Evolutionary conservation across 1,284 basidiomycete species (phyloP).

Genomic region (Vanrija pseudolonga): DNA sequence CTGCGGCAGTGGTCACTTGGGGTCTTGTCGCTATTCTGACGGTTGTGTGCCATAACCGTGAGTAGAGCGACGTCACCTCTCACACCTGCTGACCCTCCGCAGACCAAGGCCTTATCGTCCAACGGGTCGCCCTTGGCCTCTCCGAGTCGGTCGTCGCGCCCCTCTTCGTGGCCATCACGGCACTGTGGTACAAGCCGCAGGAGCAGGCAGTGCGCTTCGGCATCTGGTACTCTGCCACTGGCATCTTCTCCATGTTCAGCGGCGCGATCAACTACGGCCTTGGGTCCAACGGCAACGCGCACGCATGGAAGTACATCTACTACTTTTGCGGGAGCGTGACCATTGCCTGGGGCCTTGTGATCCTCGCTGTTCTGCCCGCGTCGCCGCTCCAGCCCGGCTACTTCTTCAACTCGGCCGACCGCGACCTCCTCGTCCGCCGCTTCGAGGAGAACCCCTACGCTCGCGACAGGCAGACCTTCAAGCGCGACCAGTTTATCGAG

Average conservation of each 20-base stretch:
- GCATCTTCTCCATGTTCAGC: constrained; percentile 48
- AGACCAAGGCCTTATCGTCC: constrained; percentile 51
- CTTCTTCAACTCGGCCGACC: constrained; percentile 46
- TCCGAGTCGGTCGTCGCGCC: constrained; percentile 52
- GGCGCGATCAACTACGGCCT: constrained; percentile 54
- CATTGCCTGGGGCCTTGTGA: constrained; percentile 50
- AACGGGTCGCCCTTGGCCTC: constrained; percentile 52
- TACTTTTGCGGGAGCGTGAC: constrained; percentile 53
- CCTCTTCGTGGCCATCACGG: constrained; percentile 53
- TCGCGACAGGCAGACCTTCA: constrained; percentile 39
- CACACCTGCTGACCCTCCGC: not conserved
- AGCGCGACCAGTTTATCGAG: constrained; percentile 48
- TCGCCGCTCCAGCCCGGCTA: constrained; percentile 46
- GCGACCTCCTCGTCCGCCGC: constrained; percentile 43
- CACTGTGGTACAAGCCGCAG: constrained; percentile 53
- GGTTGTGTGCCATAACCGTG: constrained; percentile 42
- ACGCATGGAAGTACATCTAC: constrained; percentile 55
- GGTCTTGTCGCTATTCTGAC: constrained; percentile 53
- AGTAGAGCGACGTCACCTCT: not conserved
- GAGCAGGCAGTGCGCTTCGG: constrained; percentile 47
- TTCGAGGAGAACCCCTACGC: constrained; percentile 43
- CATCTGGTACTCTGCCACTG: constrained; percentile 55
- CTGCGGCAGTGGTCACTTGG: constrained; percentile 49
- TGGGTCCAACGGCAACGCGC: constrained; percentile 42
- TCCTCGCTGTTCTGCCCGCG: constrained; percentile 51